Evolutionary conservation across 371 early-diverging fungal species (phyloP).

Genomic region (Neoconidiobolus thromboides): DNA sequence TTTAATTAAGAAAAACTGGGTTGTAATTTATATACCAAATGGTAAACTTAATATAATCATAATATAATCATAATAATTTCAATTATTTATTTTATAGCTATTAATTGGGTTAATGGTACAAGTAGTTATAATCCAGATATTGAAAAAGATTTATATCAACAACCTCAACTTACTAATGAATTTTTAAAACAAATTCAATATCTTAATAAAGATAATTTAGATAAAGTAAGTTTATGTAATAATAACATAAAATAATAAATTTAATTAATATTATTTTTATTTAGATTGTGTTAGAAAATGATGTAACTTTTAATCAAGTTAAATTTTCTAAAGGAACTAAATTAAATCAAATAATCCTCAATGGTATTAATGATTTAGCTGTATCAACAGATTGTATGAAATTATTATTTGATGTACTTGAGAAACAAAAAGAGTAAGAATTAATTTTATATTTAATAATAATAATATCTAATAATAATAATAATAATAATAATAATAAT

Average conservation of each 20-base stretch:
- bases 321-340: not conserved
- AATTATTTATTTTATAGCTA: not conserved
- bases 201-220: not conserved
- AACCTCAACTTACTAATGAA: not conserved
- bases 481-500: too few relatives aligned
- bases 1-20: not conserved
- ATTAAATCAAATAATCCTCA: too few relatives aligned
- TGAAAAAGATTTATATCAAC: not conserved
- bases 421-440: too few relatives aligned
- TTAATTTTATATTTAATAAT: too few relatives aligned
- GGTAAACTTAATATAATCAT: not conserved
- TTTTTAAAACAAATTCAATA: not conserved
- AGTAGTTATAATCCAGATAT: not conserved
- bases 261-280: not conserved
- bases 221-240: not conserved
- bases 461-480: too few relatives aligned
- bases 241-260: not conserved
- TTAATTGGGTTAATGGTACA: conserved; percentile 1
- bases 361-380: too few relatives aligned
- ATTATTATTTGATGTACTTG: too few relatives aligned
- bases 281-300: not conserved
- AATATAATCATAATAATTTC: not conserved
- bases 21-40: conserved; percentile 3
- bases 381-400: too few relatives aligned
- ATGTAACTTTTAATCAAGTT: not conserved